A percentile compares a stretch with the other conserved stretches of the same genome.
Evolutionary conservation across 306 rosid species (phyloP).

Genomic region (Trifolium fragiferum): DNA sequence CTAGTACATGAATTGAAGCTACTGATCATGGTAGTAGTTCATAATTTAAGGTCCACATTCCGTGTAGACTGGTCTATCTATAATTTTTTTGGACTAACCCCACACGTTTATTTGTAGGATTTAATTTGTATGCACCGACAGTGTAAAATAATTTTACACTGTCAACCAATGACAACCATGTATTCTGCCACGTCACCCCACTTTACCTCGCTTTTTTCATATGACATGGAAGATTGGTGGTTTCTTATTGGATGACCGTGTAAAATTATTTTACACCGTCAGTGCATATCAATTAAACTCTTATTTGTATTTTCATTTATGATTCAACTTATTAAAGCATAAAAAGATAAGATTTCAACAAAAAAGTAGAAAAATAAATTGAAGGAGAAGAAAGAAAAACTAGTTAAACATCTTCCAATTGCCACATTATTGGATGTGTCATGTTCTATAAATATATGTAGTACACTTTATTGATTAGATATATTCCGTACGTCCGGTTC

Average conservation of each 20-base stretch:
- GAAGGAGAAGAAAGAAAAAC: neutral
- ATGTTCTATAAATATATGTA: neutral
- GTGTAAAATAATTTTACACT: too few species aligned
- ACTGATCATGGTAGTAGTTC: neutral
- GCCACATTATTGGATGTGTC: slow-evolving; percentile 38
- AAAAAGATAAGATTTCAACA: slow-evolving; percentile 11
- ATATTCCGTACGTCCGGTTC: too few species aligned
- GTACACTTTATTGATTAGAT: slow-evolving; percentile 18
- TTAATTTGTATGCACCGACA: too few species aligned
- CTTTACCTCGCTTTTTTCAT: too few species aligned
- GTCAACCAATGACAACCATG: too few species aligned
- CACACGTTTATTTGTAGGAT: slow-evolving; percentile 31
- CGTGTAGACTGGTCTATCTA: slow-evolving; percentile 37
- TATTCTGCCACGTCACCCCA: too few species aligned
- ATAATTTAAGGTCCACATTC: slow-evolving; percentile 27
- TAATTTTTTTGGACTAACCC: slow-evolving; percentile 29
- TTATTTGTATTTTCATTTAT: slow-evolving; percentile 20
- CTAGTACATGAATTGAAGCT: neutral
- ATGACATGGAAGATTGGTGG: too few species aligned
- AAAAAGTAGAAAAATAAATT: neutral
- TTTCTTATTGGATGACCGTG: too few species aligned
- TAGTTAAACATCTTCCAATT: slow-evolving; percentile 29
- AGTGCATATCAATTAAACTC: too few species aligned
- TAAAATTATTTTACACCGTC: too few species aligned
- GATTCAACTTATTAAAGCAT: neutral